Conservation (phyloP, 2,329 filamentous ascomycete genomes). For the Gliomastix tumulicola region DNA sequence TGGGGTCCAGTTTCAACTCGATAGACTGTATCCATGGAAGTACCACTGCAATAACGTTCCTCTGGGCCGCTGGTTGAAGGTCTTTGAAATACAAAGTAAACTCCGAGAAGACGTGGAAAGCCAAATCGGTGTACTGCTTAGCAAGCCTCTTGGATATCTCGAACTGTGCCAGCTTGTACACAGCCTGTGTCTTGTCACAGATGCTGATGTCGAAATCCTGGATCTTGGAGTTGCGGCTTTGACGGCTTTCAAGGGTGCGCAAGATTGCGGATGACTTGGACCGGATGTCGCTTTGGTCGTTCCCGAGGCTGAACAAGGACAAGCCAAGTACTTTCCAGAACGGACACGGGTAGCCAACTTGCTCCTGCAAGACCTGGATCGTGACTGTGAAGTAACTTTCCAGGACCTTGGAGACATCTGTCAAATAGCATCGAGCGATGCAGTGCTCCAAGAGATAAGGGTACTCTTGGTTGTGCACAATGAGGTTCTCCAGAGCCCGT, state of each 20-base stretch:
- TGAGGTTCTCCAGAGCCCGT: constrained; percentile 80
- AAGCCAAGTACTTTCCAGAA: constrained; percentile 90
- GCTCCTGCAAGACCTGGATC: constrained; percentile 76
- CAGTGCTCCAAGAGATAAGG: constrained; percentile 82
- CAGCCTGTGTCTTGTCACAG: constrained; percentile 94
- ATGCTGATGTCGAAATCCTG: constrained; percentile 98
- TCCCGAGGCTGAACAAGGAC: constrained; percentile 86
- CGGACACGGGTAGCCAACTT: constrained; percentile 72
- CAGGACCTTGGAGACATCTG: constrained; percentile 73
- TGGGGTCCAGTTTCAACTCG: constrained; percentile 85
- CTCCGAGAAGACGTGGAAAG: constrained; percentile 92
- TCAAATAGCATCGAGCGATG: constrained; percentile 83
- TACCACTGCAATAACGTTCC: constrained; percentile 90
- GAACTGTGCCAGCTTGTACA: constrained; percentile 96
- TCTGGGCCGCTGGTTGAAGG: constrained; percentile 72
- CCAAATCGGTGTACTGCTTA: constrained; percentile 80
- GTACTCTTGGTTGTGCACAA: constrained; percentile 84
- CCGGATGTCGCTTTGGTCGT: constrained; percentile 81
- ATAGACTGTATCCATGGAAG: constrained; percentile 95
- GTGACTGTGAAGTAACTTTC: constrained; percentile 96
- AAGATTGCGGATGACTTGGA: constrained; percentile 82
- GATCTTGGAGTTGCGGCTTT: constrained; percentile 74
- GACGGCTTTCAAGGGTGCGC: constrained; percentile 73
- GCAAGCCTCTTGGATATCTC: constrained; percentile 89
- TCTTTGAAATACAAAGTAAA: constrained; percentile 92